Evolutionary conservation across 495 filamentous ascomycete genomes (phyloP).

Genomic region (Podospora pseudoanserina): DNA sequence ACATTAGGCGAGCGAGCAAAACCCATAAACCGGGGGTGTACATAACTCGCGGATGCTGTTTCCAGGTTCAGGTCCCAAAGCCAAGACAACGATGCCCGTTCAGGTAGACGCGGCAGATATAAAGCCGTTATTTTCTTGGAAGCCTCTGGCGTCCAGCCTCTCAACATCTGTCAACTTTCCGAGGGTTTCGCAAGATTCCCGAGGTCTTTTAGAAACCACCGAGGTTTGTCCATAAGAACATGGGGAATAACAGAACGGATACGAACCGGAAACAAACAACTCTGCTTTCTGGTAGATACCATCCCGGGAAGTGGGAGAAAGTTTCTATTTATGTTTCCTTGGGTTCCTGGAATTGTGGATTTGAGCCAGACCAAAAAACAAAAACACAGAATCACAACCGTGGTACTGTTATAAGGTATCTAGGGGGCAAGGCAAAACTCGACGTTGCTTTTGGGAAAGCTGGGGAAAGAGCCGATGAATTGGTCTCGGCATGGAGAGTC

Average conservation of each 20-base stretch:
- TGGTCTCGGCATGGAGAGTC: background rate
- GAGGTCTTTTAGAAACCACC: background rate
- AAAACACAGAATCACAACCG: background rate
- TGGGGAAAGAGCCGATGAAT: background rate
- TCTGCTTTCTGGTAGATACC: background rate
- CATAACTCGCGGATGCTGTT: background rate
- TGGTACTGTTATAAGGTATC: background rate
- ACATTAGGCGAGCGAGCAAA: background rate
- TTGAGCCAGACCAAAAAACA: background rate
- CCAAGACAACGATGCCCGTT: background rate
- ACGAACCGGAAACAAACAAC: background rate
- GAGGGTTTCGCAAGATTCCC: background rate
- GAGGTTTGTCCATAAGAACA: background rate
- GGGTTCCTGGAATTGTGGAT: background rate
- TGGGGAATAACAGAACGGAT: background rate
- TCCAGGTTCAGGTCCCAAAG: background rate
- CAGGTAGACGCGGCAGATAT: background rate
- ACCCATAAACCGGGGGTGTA: background rate
- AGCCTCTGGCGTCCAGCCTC: background rate
- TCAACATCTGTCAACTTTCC: background rate
- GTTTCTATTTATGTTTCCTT: background rate
- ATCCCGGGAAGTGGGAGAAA: background rate
- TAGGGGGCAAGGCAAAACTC: background rate
- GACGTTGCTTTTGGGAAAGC: background rate
- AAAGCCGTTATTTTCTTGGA: constrained; percentile 1